These are phyloP conservation scores for Carex scoparia DNA, from an alignment of 176 grass and related monocot species.

Conservation along the genomic window DNA sequence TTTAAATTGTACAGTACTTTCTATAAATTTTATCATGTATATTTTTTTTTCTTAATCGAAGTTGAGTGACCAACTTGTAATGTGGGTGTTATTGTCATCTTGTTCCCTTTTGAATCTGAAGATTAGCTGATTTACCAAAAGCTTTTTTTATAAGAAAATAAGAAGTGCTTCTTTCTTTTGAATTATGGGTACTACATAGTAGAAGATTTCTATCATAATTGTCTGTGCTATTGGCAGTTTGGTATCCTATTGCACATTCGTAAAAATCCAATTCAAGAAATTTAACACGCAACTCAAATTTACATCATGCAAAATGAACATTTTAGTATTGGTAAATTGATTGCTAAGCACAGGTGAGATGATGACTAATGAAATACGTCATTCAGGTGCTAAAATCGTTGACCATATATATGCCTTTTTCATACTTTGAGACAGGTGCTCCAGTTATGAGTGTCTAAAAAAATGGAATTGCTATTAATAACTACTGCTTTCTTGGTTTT, in stretches of 20 bases:
- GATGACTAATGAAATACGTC: not conserved
- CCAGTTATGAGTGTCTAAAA: not conserved
- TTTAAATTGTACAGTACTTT: not conserved
- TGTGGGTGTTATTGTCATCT: not conserved
- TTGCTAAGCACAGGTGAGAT: not conserved
- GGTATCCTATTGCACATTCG: not conserved
- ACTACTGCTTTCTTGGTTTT: constrained; percentile 18
- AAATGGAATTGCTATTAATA: not conserved
- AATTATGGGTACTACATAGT: not conserved
- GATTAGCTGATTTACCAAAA: not conserved
- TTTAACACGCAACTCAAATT: not conserved
- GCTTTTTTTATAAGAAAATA: not conserved
- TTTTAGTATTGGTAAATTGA: not conserved
- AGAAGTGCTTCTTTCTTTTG: not conserved
- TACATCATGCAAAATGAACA: not conserved
- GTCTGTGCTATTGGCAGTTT: not conserved
- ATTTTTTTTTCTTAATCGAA: not conserved
- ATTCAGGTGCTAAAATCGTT: not conserved
- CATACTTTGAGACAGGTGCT: not conserved
- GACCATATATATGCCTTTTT: not conserved
- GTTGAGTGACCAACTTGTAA: not conserved
- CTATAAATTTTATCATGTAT: not conserved
- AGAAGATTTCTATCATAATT: not conserved
- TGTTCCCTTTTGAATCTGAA: not conserved
- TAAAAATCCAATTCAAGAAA: not conserved